These are phyloP conservation scores for Fusarium nisikadoi DNA, from an alignment of 2,329 filamentous ascomycete species.

Conservation along the genomic window DNA sequence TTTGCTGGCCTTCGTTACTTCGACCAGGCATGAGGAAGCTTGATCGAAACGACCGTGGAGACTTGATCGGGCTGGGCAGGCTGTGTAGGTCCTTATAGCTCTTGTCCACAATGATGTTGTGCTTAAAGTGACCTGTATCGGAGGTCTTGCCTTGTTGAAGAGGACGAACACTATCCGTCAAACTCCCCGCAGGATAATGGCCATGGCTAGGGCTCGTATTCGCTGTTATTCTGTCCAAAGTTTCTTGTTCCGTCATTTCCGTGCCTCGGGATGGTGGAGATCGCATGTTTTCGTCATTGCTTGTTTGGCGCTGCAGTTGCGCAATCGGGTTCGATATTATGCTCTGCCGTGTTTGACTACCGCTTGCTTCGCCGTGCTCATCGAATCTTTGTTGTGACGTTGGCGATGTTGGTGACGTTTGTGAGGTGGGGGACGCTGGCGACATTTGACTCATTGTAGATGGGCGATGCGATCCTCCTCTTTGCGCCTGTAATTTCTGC, in stretches of 20 bases:
- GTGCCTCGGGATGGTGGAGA: slow-evolving; percentile 81
- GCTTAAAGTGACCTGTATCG: slow-evolving; percentile 49
- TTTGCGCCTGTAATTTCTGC: slow-evolving; percentile 90
- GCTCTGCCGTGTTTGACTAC: slow-evolving; percentile 63
- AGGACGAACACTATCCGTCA: slow-evolving; percentile 82
- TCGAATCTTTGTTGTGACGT: slow-evolving; percentile 49
- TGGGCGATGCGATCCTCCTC: slow-evolving; percentile 66
- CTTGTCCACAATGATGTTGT: slow-evolving; percentile 69
- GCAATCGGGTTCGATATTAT: slow-evolving; percentile 62
- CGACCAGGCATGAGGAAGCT: slow-evolving; percentile 74
- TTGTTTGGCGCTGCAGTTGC: slow-evolving; percentile 44
- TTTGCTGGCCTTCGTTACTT: slow-evolving; percentile 60
- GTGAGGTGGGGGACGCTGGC: slow-evolving; percentile 31
- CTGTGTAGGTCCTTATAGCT: slow-evolving; percentile 64
- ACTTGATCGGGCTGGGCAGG: slow-evolving; percentile 71
- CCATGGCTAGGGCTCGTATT: slow-evolving; percentile 78
- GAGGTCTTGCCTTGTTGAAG: slow-evolving; percentile 68
- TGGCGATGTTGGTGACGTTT: slow-evolving; percentile 25
- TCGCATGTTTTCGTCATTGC: slow-evolving; percentile 62
- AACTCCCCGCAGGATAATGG: slow-evolving; percentile 67
- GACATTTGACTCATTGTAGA: slow-evolving; percentile 53
- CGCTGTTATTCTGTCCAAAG: slow-evolving; percentile 75
- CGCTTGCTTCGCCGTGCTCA: slow-evolving; percentile 56
- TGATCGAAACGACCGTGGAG: slow-evolving; percentile 80
- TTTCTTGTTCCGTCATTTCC: slow-evolving; percentile 80